Evolutionary conservation across 805 yeast genomes (phyloP).

Genomic region (Kodamaea kaohsiungensis): DNA sequence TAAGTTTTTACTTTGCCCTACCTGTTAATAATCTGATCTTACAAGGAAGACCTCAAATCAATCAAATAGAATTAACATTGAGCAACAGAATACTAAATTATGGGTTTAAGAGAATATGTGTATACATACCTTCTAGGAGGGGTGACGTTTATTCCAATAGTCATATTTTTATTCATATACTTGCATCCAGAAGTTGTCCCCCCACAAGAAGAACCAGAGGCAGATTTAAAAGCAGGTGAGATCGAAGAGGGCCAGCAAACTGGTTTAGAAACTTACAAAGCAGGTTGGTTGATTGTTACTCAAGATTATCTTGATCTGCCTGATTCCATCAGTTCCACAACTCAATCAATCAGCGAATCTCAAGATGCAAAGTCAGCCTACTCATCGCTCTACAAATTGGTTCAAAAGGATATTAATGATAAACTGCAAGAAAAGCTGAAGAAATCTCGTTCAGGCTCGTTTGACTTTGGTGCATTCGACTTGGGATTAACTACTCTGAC

Average conservation of each 20-base stretch:
- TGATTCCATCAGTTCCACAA: slow-evolving; percentile 48
- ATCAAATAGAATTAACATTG: background rate
- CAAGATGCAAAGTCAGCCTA: slow-evolving; percentile 55
- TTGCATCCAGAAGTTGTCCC: slow-evolving; percentile 24
- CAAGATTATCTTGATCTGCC: slow-evolving; percentile 58
- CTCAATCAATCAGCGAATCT: slow-evolving; percentile 44
- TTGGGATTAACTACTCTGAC: slow-evolving; percentile 1
- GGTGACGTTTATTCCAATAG: slow-evolving; percentile 69
- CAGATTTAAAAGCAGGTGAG: slow-evolving; percentile 57
- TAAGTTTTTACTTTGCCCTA: too few relatives aligned
- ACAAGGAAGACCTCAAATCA: background rate
- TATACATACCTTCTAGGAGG: slow-evolving; percentile 73
- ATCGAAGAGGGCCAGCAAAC: slow-evolving; percentile 58
- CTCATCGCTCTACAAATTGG: slow-evolving; percentile 59
- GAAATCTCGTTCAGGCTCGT: slow-evolving; percentile 12
- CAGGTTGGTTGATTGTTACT: slow-evolving; percentile 87
- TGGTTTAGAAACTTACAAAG: slow-evolving; percentile 63
- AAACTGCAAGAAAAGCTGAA: slow-evolving; percentile 2
- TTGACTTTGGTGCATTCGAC: slow-evolving; percentile 10
- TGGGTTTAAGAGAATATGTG: slow-evolving; percentile 9
- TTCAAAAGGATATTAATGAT: slow-evolving; percentile 32
- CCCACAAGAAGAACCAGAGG: slow-evolving; percentile 4
- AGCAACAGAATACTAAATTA: background rate
- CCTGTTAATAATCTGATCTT: background rate
- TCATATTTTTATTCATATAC: slow-evolving; percentile 41